Conservation (phyloP, 805 yeast species). For the Cyberlindnera subsufficiens region DNA sequence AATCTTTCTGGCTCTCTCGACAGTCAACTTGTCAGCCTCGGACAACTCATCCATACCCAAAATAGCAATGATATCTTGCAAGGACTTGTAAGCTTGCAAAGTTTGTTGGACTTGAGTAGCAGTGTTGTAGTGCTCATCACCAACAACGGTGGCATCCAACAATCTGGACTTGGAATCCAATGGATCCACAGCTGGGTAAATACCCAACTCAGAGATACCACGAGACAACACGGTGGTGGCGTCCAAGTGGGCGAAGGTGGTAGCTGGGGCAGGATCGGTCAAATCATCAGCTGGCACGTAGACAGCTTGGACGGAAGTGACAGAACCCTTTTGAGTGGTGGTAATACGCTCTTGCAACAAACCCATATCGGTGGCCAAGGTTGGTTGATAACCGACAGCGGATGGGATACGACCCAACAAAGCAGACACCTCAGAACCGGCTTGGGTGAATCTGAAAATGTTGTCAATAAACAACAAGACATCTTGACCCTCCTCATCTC, state of each 20-base stretch:
- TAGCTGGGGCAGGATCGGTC: constrained; percentile 99
- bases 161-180: constrained; percentile 98
- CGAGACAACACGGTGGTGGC: constrained; percentile 99
- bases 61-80: constrained; percentile 99
- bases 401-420: constrained; percentile 99
- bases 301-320: constrained; percentile 99
- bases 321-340: constrained; percentile 99
- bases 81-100: constrained; percentile 98
- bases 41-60: constrained; percentile 99
- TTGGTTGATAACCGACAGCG: constrained; percentile 99
- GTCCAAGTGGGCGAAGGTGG: constrained; percentile 99
- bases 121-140: constrained; percentile 96
- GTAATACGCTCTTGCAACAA: constrained; percentile 99
- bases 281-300: constrained; percentile 99
- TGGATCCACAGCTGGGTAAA: constrained; percentile 99
- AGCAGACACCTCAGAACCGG: constrained; percentile 99
- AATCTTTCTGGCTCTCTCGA: constrained; percentile 99
- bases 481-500: constrained; percentile 99
- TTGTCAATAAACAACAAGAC: constrained; percentile 98
- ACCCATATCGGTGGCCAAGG: constrained; percentile 99
- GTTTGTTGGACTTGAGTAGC: constrained; percentile 97
- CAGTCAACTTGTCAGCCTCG: constrained; percentile 96
- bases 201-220: constrained; percentile 99
- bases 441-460: constrained; percentile 99
- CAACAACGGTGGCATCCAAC: constrained; percentile 94